Evolutionary conservation across 208 protist species (phyloP).

Genomic region (Crithidia bombi): DNA sequence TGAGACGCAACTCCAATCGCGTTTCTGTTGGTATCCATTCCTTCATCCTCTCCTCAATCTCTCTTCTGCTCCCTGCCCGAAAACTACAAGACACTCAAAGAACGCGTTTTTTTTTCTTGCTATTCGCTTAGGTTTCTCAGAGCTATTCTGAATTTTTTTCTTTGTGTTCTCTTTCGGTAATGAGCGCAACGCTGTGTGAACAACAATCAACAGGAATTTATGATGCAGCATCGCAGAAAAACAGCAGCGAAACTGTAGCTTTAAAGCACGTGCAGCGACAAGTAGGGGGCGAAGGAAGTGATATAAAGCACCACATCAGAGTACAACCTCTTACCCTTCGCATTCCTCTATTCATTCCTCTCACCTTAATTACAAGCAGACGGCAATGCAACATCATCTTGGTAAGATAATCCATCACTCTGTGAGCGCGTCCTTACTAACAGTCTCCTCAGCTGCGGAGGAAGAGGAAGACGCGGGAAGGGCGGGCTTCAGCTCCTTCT

Average conservation of each 20-base stretch:
- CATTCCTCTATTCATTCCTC: background rate
- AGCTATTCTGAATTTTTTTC: background rate
- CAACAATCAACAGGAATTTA: background rate
- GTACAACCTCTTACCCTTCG: background rate
- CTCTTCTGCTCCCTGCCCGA: too few relatives aligned
- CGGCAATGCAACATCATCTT: background rate
- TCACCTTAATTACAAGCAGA: background rate
- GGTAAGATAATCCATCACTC: slow-evolving; percentile 1
- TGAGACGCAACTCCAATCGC: too few relatives aligned
- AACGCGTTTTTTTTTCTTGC: background rate
- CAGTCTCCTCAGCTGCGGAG: background rate
- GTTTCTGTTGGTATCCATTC: too few relatives aligned
- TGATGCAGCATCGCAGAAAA: background rate
- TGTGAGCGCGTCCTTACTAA: slow-evolving; percentile 4
- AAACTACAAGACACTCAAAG: background rate
- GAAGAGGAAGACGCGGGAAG: slow-evolving; percentile 29
- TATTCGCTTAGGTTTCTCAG: background rate
- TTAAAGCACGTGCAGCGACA: too few relatives aligned
- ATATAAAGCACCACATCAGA: background rate
- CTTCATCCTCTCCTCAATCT: too few relatives aligned
- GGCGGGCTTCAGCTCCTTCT: slow-evolving; percentile 49
- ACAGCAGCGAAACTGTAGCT: background rate
- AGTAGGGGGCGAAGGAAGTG: too few relatives aligned
- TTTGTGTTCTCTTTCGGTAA: background rate
- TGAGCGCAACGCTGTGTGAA: slow-evolving; percentile 2